Conservation (phyloP, 108 stramenopile genomes). For the Hondaea fermentalgiana region DNA sequence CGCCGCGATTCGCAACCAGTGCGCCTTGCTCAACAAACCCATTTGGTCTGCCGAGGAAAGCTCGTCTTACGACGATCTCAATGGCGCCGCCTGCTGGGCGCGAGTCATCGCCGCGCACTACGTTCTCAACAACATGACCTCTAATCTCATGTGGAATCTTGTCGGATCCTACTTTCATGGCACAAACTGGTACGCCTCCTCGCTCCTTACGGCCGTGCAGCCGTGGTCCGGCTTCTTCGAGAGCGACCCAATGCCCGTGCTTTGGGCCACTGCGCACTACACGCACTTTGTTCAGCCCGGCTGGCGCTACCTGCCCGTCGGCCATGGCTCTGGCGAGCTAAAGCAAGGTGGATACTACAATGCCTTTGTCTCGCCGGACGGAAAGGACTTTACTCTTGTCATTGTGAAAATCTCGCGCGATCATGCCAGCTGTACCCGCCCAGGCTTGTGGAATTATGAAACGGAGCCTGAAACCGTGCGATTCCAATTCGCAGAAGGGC, state of each 20-base stretch:
- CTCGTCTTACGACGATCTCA: not conserved
- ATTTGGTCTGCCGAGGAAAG: not conserved
- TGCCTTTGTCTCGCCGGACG: not conserved
- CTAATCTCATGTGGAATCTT: conserved; percentile 4
- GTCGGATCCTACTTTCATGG: not conserved
- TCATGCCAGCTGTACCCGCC: not conserved
- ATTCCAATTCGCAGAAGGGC: not conserved
- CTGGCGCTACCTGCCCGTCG: not conserved
- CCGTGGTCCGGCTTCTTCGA: not conserved
- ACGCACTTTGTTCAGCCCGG: not conserved
- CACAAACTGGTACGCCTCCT: not conserved
- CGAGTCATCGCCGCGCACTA: not conserved
- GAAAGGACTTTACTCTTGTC: not conserved
- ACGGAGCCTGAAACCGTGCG: not conserved
- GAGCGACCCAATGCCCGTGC: not conserved
- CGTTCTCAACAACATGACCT: not conserved
- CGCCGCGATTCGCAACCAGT: not conserved
- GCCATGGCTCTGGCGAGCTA: not conserved
- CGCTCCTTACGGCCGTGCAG: not conserved
- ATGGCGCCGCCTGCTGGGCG: not conserved
- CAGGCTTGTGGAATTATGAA: not conserved
- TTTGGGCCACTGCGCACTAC: not conserved
- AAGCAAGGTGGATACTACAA: not conserved
- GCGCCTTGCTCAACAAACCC: not conserved
- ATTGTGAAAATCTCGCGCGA: not conserved